Conservation (phyloP, 345 rosid genomes). For the Populus pruinosa region DNA sequence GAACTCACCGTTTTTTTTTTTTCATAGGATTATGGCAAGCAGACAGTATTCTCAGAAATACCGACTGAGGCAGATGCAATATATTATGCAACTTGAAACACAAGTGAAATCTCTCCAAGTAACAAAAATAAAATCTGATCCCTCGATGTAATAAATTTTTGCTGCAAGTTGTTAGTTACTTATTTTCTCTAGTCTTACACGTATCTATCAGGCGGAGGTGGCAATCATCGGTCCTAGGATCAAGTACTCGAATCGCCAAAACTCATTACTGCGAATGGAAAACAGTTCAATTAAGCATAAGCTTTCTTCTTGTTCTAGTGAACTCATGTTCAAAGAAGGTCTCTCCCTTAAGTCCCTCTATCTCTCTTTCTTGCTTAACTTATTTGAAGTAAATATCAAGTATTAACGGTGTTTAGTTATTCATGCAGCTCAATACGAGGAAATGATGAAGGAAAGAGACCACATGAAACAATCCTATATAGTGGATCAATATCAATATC, state of each 20-base stretch:
- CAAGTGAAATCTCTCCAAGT: slow-evolving; percentile 24
- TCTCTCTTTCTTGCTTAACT: not conserved
- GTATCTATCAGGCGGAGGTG: slow-evolving; percentile 20
- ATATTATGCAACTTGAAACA: slow-evolving; percentile 21
- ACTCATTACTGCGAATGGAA: not conserved
- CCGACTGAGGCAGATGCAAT: slow-evolving; percentile 16
- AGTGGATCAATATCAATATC: not conserved
- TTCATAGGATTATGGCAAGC: slow-evolving; percentile 16
- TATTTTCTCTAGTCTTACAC: not conserved
- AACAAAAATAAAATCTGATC: not conserved
- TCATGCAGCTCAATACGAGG: slow-evolving; percentile 25
- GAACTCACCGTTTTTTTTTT: not conserved
- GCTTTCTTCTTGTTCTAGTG: not conserved
- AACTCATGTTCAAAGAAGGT: slow-evolving; percentile 27
- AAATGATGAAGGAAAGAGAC: slow-evolving; percentile 28
- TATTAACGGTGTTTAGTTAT: not conserved
- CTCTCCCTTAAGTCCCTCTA: not conserved
- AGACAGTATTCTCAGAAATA: slow-evolving; percentile 23
- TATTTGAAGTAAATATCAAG: not conserved
- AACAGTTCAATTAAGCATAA: slow-evolving; percentile 6
- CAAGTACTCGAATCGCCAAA: slow-evolving; percentile 1
- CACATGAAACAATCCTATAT: not conserved
- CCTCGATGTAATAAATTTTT: not conserved
- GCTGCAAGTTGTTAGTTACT: not conserved
- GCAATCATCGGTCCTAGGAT: slow-evolving; percentile 2